Base-by-base conservation (phyloP, 2,329 filamentous ascomycete genomes). In the Monosporascus sp. region DNA sequence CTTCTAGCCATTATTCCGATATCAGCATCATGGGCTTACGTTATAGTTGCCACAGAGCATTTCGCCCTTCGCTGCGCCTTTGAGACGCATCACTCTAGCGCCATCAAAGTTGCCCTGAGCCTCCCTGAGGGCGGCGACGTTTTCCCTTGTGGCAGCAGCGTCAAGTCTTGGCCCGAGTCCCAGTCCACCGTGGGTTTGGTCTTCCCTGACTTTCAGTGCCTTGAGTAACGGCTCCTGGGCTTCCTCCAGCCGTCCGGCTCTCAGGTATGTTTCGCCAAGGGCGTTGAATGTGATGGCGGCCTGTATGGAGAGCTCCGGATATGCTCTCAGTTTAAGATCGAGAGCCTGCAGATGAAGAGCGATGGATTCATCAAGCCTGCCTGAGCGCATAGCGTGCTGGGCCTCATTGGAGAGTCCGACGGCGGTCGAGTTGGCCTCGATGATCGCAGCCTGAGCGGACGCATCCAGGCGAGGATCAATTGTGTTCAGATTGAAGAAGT, bases 11-110 rank as follows among this genome's bases (percentile, higher is more conserved):
- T 52, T 20, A 24, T 34, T 26, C 11, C 24, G 37, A n/a, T 22
- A 19, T 4, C 38, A 24, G 11, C 24, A 26, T 8, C 22, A 19
- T 5, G 17, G 8, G 51, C 56, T 51, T 34, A 60, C 56, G 1
- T 58, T 38, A 31, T 56, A 52, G 49, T 59, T 54, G n/a, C 56
- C 56, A 50, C 60, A 60, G 47, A 60, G 31, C n/a, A 60, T 57
- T 45, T 55, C 24, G 5, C 45, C 49, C 49, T 56, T 52, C 38
- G 26, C 27, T 2, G 34, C 22, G 14, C 60, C 58, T 9, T 40
- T n/a, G 3, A 61, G 51, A 1, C 59, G 53, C 16, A 59, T 49
- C 36, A 56, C 53, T 16, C 53, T 49, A 5, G 59, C 59, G 7
- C 59, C 60, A 0, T 27, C 51, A 22, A 59, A 60, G 16, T 55